A percentile compares a stretch with the other conserved stretches of the same genome.
Evolutionary conservation across 2,329 filamentous ascomycete genomes (phyloP).

Genomic region (Knufia petricola): DNA sequence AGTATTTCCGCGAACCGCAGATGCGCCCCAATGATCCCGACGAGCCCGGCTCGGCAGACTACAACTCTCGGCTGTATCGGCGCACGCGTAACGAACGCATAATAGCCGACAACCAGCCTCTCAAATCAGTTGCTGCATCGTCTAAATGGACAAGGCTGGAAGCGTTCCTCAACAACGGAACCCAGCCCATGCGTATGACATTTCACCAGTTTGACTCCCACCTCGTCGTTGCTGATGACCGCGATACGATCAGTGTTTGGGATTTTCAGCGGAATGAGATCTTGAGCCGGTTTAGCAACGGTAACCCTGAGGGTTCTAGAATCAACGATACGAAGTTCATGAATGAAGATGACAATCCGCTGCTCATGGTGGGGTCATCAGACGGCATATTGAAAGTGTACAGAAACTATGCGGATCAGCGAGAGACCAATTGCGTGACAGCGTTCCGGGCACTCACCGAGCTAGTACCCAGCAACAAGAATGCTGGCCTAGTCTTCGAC

Average conservation of each 20-base stretch:
- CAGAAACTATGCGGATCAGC: slow-evolving; percentile 74
- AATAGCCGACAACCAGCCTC: slow-evolving; percentile 81
- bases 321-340: slow-evolving; percentile 96
- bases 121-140: slow-evolving; percentile 77
- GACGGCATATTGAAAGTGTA: slow-evolving; percentile 93
- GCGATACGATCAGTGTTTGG: slow-evolving; percentile 70
- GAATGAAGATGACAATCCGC: slow-evolving; percentile 93
- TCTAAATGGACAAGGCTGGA: slow-evolving; percentile 79
- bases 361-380: slow-evolving; percentile 88
- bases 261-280: slow-evolving; percentile 75
- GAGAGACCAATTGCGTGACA: slow-evolving; percentile 72
- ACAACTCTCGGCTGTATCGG: slow-evolving; percentile 90
- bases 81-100: slow-evolving; percentile 87
- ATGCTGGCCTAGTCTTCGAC: slow-evolving; percentile 92
- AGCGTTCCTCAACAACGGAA: slow-evolving; percentile 77
- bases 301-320: slow-evolving; percentile 79
- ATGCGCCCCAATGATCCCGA: slow-evolving; percentile 96
- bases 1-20: slow-evolving; percentile 95
- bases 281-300: slow-evolving; percentile 82
- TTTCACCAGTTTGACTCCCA: slow-evolving; percentile 98
- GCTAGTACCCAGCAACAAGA: slow-evolving; percentile 85
- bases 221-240: slow-evolving; percentile 83
- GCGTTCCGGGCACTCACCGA: slow-evolving; percentile 88
- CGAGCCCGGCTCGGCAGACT: slow-evolving; percentile 90
- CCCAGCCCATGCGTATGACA: slow-evolving; percentile 83